phyloP scores from a whole-genome alignment of 2,329 filamentous ascomycete species.

The Huntiella savannae region DNA sequence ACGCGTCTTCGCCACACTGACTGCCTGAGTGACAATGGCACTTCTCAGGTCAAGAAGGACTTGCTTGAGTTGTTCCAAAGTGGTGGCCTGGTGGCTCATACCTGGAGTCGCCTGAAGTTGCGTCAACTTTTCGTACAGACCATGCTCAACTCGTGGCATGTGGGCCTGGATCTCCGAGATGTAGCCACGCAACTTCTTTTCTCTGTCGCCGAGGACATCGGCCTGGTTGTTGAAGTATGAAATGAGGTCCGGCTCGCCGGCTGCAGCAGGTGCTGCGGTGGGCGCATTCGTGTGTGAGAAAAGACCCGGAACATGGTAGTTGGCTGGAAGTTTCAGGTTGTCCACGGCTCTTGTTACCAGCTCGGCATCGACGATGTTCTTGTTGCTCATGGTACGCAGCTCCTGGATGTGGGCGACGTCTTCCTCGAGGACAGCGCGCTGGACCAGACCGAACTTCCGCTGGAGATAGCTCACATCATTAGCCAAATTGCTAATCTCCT shows the following conservation, averaged over 20 bases:
- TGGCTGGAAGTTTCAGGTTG: slow-evolving; percentile 49
- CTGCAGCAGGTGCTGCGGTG: slow-evolving; percentile 20
- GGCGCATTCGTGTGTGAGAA: slow-evolving; percentile 18
- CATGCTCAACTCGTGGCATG: slow-evolving; percentile 29
- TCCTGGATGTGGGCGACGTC: slow-evolving; percentile 46
- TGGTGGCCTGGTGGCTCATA: slow-evolving; percentile 10
- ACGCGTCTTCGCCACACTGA: slow-evolving; percentile 25
- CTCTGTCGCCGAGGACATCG: slow-evolving; percentile 25
- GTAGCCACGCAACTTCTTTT: slow-evolving; percentile 25
- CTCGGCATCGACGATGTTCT: slow-evolving; percentile 50
- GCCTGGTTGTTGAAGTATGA: slow-evolving; percentile 27
- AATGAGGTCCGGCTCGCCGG: slow-evolving; percentile 24
- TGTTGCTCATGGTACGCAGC: slow-evolving; percentile 38
- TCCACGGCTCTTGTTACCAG: slow-evolving; percentile 56
- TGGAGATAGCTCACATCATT: slow-evolving; percentile 30
- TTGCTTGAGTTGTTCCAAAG: slow-evolving; percentile 18
- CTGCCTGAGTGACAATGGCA: slow-evolving; percentile 23
- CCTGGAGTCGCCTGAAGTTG: slow-evolving; percentile 14
- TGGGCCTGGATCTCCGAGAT: slow-evolving; percentile 27
- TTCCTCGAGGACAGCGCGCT: slow-evolving; percentile 24
- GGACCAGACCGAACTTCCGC: slow-evolving; percentile 27
- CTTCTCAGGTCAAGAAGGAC: slow-evolving; percentile 23
- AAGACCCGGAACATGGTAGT: slow-evolving; percentile 30
- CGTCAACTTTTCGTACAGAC: slow-evolving; percentile 21
- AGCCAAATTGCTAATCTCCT: slow-evolving; percentile 27